Evolutionary conservation across 2,329 filamentous ascomycete genomes (phyloP), one percentile per base, ranked within the genome.

Genomic region (Metarhizium anisopliae): DNA sequence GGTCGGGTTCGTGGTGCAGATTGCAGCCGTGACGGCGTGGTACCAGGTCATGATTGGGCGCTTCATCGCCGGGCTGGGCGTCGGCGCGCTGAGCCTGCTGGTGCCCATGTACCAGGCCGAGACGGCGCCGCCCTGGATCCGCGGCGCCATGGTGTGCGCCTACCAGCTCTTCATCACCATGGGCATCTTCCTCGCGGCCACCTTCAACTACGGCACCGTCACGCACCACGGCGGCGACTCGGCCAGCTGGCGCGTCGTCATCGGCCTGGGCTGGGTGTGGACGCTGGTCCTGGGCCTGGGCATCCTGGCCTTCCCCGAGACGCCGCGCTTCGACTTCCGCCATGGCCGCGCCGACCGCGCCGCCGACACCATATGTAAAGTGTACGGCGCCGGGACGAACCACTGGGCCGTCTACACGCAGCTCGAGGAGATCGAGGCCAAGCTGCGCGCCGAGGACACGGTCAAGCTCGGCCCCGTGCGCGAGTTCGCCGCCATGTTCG

Each of bases 81-180:
- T 90, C 47, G 86, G 86, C 55, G 81, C 79, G 0, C 68, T 88
- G 2, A 84, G 80, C 10, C 78, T 87, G 5, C 69, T 84, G 13
- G 83, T 85, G 0, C 84, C 84, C n/a, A 85, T 89, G 82, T 89
- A 87, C 65, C 84, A 88, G 63, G 81, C 81, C n/a, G 86, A 90
- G 69, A 86, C 80, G 6, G 81, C 83, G 0, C 86, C 86, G 0
- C 77, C 82, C 14, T 83, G 82, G 67, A 81, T 89, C 52, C 78
- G 86, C 60, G 85, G 84, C 55, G 76, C 81, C 4, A 76, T 89
- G 59, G 81, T 89, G 51, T 79, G 79, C 50, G 79, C 78, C 13
- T 89, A 89, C 68, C 86, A 89, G 71, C 75, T 89, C 3, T 85
- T 88, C 70, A 87, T 89, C 68, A 89, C 85, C 0, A 70, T 87